These are phyloP conservation scores for Citrus sinensis DNA, from an alignment of 345 rosid genomes.

Conservation along the genomic window DVS_A1.0 CM039162.1:5357001-5357500, in stretches of 20 bases:
- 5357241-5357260: conserved; percentile 71
- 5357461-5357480: neutral
- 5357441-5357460: neutral
- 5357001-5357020: conserved; percentile 82
- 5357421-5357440: neutral
- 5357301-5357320: conserved; percentile 12
- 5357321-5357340: neutral
- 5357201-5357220: conserved; percentile 57
- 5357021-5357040: conserved; percentile 68
- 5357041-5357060: conserved; percentile 41
- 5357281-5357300: conserved; percentile 18
- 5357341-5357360: neutral
- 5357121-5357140: conserved; percentile 46
- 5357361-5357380: neutral
- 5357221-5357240: conserved; percentile 71
- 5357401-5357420: neutral
- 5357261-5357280: conserved; percentile 54
- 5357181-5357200: conserved; percentile 37
- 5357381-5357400: neutral
- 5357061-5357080: neutral
- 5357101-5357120: neutral
- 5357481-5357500: neutral
- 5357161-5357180: conserved; percentile 54
- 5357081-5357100: neutral
- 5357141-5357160: conserved; percentile 40